Conservation (phyloP, 164 flowering plant genomes). For the Annona squamosa region DNA sequence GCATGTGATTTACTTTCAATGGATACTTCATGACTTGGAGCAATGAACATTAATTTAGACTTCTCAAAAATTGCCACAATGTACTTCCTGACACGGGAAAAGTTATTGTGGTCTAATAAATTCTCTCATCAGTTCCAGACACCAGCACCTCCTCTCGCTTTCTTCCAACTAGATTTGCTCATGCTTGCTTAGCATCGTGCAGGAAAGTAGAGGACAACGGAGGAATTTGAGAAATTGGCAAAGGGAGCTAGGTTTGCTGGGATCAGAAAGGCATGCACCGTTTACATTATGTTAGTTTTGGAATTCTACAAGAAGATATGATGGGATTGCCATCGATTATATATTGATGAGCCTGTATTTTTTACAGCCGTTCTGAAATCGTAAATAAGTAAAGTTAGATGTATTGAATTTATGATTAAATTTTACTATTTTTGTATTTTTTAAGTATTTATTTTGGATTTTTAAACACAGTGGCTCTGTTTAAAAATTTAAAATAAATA, state of each 20-base stretch:
- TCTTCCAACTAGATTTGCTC: neutral
- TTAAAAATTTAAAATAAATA: no score
- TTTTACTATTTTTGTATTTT: no score
- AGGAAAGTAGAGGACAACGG: slow-evolving; percentile 19
- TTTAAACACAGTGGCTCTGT: no score
- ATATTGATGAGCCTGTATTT: no score
- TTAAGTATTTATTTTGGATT: no score
- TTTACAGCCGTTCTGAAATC: no score
- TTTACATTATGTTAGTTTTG: slow-evolving; percentile 15
- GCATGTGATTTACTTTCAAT: slow-evolving; percentile 4
- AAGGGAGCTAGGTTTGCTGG: slow-evolving; percentile 10
- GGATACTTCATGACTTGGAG: slow-evolving; percentile 23
- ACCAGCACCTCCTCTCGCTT: neutral
- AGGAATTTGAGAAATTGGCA: slow-evolving; percentile 19
- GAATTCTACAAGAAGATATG: slow-evolving; percentile 9
- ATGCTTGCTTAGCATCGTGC: slow-evolving; percentile 15
- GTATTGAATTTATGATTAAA: no score
- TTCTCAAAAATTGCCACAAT: slow-evolving; percentile 20
- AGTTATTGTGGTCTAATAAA: slow-evolving; percentile 15
- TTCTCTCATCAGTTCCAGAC: slow-evolving; percentile 1
- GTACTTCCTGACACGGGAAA: slow-evolving; percentile 23
- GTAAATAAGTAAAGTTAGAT: no score
- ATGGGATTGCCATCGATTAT: no score
- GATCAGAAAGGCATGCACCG: slow-evolving; percentile 5
- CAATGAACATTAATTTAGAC: slow-evolving; percentile 15